Conservation (phyloP, 2,329 filamentous ascomycete species). For the Trichoderma lentiforme region DNA sequence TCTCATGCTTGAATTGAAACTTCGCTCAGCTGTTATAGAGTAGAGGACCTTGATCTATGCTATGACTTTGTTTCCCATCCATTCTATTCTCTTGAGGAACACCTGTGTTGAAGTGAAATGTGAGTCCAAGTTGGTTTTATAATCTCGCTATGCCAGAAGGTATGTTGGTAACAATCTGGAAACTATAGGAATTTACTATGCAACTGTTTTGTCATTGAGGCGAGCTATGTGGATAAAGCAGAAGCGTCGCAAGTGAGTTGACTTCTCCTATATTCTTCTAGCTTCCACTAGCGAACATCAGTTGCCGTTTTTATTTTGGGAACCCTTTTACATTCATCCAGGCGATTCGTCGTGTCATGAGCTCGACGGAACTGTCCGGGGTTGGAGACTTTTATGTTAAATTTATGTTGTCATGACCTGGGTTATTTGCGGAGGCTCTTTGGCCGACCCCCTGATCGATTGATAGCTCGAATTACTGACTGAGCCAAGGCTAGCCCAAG, state of each 20-base stretch:
- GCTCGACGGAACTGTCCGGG: not conserved
- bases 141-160: too few relatives aligned
- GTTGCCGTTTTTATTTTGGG: too few relatives aligned
- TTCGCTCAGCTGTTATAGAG: not conserved
- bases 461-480: not conserved
- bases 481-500: not conserved
- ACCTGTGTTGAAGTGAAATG: not conserved
- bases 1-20: not conserved
- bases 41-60: not conserved
- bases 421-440: not conserved
- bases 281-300: too few relatives aligned
- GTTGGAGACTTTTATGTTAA: not conserved
- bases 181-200: too few relatives aligned
- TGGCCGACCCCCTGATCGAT: not conserved
- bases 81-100: not conserved
- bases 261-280: too few relatives aligned
- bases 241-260: too few relatives aligned
- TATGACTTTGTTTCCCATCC: not conserved
- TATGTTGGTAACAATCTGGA: too few relatives aligned
- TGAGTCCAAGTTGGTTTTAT: too few relatives aligned
- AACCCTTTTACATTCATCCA: not conserved
- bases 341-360: not conserved
- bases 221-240: not conserved
- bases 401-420: not conserved
- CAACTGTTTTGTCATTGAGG: not conserved